Base-by-base conservation (phyloP, 1,139 yeast genomes). In the Suhomyces chickasaworum region DNA sequence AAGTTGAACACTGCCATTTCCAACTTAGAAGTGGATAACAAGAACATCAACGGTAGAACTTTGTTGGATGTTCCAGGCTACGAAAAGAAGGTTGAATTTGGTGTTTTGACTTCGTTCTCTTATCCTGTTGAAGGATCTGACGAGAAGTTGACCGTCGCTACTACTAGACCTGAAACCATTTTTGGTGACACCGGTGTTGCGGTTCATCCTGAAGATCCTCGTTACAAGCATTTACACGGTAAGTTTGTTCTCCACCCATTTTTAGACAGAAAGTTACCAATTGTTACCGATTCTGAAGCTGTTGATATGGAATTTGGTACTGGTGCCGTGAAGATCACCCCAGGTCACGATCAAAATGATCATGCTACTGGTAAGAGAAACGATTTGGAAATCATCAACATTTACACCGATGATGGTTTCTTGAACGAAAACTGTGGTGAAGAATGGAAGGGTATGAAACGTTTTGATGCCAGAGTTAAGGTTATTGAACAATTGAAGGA, bases 271-370 rank as follows among this genome's bases (percentile, higher is more conserved):
- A 78, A 81, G 63, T 71, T 93, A 48, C 99, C 99, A 55, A 89
- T 93, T 63, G 75, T 93, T 52, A 81, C 91, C 47, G 99, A 93
- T 66, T 66, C 84, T 33, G 96, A 89, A 70, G 95, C 98, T 34
- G 99, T 93, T 53, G 99, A 93, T 68, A 93, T 93, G 98, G 96
- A 89, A 69, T 93, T 93, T 59, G 99, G 99, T 78, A 93, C 99
- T 55, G 99, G 99, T 85, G 99, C 99, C 37, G 99, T 93, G 55
- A 93, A 93, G 73, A 93, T 93, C 64, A 93, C 99, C 18, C 99
- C 99, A 50, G 97, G 96, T 45, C 99, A 93, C 69, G 99, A 93
- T 71, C 89, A 86, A 61, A 93, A 93, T 78, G 99, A 93, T 89
- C 89, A 89, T 78, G 80, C 77, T 62, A 89, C 97, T 48, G 99